These are phyloP conservation scores for Lactarius hengduanensis DNA, from an alignment of 768 basidiomycete species.

Conservation along the genomic window DNA sequence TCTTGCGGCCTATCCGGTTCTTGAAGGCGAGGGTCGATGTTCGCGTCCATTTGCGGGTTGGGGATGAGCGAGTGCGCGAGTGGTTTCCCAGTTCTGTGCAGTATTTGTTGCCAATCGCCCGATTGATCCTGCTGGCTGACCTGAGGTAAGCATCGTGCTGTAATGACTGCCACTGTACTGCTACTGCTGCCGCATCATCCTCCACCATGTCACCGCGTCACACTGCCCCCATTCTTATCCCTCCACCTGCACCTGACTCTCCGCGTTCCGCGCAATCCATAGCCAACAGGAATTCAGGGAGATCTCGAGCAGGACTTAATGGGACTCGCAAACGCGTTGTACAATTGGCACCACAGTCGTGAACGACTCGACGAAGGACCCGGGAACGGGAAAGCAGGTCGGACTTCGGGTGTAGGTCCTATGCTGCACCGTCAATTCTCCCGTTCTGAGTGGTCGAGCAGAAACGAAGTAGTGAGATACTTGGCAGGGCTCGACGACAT, in stretches of 20 bases:
- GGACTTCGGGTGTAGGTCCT: conserved; percentile 66
- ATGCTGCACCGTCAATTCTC: not conserved
- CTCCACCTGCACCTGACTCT: conserved; percentile 52
- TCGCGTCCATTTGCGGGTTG: no score
- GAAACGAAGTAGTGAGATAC: conserved; percentile 73
- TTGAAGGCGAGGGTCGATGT: no score
- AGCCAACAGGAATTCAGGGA: conserved; percentile 62
- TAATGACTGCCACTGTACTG: no score
- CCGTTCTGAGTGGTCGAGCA: conserved; percentile 33
- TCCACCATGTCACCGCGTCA: conserved; percentile 23
- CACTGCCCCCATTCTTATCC: conserved; percentile 15
- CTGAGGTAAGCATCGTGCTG: no score
- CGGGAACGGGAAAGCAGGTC: conserved; percentile 65
- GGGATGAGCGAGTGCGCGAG: no score
- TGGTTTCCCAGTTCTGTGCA: no score
- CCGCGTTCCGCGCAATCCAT: conserved; percentile 75
- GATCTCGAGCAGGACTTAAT: conserved; percentile 75
- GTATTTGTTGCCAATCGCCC: no score
- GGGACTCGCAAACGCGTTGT: conserved; percentile 73
- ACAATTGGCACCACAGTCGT: conserved; percentile 81
- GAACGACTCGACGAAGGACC: conserved; percentile 77
- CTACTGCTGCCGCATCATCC: no score
- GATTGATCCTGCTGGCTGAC: no score
- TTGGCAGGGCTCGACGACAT: conserved; percentile 66
- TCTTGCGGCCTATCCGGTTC: no score